These are phyloP conservation scores for Lomentospora prolificans DNA, from an alignment of 2,329 filamentous ascomycete species.

Conservation along the genomic window DNA sequence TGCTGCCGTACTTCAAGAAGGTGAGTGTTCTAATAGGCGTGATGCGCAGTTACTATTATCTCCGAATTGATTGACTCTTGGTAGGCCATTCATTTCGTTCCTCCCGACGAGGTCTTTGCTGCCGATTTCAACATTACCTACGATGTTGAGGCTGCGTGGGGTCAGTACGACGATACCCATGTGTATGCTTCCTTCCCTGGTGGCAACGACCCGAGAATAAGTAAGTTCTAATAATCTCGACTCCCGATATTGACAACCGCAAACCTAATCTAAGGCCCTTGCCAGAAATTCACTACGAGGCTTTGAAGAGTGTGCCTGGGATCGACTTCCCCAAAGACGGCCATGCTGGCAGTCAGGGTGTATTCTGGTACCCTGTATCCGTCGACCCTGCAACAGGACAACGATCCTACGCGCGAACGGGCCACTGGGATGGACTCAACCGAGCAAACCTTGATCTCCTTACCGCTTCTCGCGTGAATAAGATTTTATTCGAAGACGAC, in stretches of 20 bases:
- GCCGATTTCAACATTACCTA: constrained; percentile 14
- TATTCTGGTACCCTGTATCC: constrained; percentile 19
- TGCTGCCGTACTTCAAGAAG: constrained; percentile 18
- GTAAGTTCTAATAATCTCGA: neutral
- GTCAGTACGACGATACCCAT: constrained; percentile 11
- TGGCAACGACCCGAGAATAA: neutral
- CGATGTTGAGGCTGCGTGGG: constrained; percentile 13
- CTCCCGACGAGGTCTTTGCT: constrained; percentile 11
- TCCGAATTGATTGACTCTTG: neutral
- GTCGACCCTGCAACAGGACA: constrained; percentile 14
- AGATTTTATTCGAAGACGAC: constrained; percentile 16
- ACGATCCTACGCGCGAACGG: constrained; percentile 17
- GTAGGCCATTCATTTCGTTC: constrained; percentile 6
- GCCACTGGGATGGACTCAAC: constrained; percentile 17
- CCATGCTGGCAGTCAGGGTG: constrained; percentile 16
- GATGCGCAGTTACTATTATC: neutral
- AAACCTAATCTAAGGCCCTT: neutral
- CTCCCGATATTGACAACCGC: too few species aligned
- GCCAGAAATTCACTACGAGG: constrained; percentile 15
- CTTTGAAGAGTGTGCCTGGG: constrained; percentile 16
- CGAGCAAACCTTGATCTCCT: constrained; percentile 18
- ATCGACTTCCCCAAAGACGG: constrained; percentile 16
- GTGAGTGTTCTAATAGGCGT: neutral
- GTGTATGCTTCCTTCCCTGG: constrained; percentile 4
- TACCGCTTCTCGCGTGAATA: constrained; percentile 14